Percentiles rank a stretch among this genome's conserved stretches.
phyloP scores from a whole-genome alignment of 164 flowering plant genomes.

The Sextonia rubra region DNA sequence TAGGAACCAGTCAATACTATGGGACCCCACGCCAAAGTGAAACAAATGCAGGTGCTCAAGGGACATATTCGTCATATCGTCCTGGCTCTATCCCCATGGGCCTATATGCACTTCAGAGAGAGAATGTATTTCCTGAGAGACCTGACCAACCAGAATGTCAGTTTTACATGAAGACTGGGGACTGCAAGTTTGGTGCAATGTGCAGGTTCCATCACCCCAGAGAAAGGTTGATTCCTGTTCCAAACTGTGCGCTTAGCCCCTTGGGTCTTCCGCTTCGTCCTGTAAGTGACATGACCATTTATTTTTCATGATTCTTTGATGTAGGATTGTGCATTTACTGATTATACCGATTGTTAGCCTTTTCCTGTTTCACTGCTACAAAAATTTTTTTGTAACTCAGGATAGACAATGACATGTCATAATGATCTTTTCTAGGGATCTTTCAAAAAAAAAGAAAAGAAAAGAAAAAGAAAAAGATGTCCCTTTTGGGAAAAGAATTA shows the following conservation, averaged over 20 bases:
- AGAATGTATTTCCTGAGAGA: constrained; percentile 89
- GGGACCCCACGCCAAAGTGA: constrained; percentile 59
- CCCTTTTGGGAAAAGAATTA: too few relatives aligned
- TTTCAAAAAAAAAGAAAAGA: too few relatives aligned
- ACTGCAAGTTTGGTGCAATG: constrained; percentile 92
- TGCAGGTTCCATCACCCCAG: constrained; percentile 94
- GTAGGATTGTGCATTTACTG: neutral
- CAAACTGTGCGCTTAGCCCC: constrained; percentile 86
- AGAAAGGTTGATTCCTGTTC: constrained; percentile 76
- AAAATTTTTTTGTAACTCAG: neutral
- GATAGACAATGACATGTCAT: neutral
- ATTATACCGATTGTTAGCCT: too few relatives aligned
- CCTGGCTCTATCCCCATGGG: constrained; percentile 64
- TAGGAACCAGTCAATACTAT: constrained; percentile 49
- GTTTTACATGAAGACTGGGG: constrained; percentile 98
- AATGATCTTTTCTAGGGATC: neutral
- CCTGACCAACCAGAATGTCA: constrained; percentile 98
- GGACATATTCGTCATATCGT: constrained; percentile 48
- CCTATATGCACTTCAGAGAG: constrained; percentile 70
- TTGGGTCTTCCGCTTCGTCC: constrained; percentile 91
- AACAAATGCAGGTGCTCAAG: constrained; percentile 45
- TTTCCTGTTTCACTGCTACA: too few relatives aligned
- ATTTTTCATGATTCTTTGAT: neutral
- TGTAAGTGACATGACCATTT: constrained; percentile 40
- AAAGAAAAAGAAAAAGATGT: too few relatives aligned